These are phyloP conservation scores for Tanacetum coccineum DNA, from an alignment of 129 eudicot genomes.

Conservation along the genomic window DNA sequence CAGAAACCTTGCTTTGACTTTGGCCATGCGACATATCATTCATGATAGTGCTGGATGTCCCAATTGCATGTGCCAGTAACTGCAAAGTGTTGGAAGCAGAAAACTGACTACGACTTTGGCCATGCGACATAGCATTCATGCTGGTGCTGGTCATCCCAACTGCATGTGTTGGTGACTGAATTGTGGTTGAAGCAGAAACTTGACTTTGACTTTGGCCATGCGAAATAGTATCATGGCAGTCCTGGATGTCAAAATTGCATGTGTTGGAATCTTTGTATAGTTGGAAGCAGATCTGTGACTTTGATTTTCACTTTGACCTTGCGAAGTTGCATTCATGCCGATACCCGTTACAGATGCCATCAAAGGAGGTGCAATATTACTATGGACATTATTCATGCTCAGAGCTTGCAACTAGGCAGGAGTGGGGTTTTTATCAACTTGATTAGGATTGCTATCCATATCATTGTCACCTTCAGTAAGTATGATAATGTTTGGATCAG, in stretches of 20 bases:
- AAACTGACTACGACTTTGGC: too few species aligned
- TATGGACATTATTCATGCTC: slow-evolving; percentile 6
- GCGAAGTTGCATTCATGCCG: neutral
- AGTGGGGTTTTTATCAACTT: slow-evolving; percentile 49
- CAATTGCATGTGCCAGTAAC: neutral
- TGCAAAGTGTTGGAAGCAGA: too few species aligned
- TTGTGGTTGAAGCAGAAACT: too few species aligned
- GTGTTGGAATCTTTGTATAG: too few species aligned
- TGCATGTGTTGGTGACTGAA: too few species aligned
- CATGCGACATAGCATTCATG: too few species aligned
- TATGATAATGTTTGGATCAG: slow-evolving; percentile 35
- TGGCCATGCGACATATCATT: slow-evolving; percentile 30
- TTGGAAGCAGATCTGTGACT: neutral
- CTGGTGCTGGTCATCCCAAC: too few species aligned
- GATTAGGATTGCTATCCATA: slow-evolving; percentile 28
- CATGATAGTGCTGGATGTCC: slow-evolving; percentile 2
- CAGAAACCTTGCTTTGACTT: too few species aligned
- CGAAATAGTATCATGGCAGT: too few species aligned
- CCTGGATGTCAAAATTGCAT: too few species aligned
- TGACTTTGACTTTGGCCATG: too few species aligned
- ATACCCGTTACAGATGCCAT: too few species aligned
- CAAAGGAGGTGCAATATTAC: slow-evolving; percentile 1
- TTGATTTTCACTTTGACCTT: neutral
- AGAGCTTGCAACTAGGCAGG: slow-evolving; percentile 22
- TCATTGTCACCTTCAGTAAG: slow-evolving; percentile 52